These are phyloP conservation scores for Centrapalus pauciflorus DNA, from an alignment of 129 eudicot genomes.

Conservation along the genomic window DNA sequence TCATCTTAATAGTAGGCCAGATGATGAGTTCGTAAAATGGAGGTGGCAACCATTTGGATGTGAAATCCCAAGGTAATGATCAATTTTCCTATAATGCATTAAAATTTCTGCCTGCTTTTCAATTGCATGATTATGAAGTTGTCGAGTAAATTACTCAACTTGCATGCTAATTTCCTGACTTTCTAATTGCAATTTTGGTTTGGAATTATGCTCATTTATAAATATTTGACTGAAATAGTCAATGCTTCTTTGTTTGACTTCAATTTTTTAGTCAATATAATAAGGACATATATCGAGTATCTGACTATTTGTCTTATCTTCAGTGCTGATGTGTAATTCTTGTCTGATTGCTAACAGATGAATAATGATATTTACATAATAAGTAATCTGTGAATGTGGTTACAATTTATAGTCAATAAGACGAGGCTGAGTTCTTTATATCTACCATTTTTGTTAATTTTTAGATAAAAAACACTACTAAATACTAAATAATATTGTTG, in stretches of 20 bases:
- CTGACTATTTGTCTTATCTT: not conserved
- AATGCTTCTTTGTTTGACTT: conserved; percentile 13
- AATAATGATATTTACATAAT: no score
- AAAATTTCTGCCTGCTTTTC: not conserved
- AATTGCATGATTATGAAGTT: conserved; percentile 9
- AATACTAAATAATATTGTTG: no score
- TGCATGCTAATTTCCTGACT: conserved; percentile 2
- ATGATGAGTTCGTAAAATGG: conserved; percentile 63
- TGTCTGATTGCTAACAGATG: no score
- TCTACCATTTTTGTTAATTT: no score
- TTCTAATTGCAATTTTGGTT: not conserved
- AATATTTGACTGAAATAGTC: conserved; percentile 1
- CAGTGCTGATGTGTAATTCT: no score
- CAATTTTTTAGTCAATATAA: not conserved
- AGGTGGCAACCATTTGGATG: conserved; percentile 94
- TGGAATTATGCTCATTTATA: not conserved
- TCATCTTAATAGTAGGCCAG: conserved; percentile 71
- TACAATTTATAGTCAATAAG: no score
- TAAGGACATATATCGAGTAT: not conserved
- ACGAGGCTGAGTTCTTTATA: no score
- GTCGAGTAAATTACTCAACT: not conserved
- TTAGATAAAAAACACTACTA: no score
- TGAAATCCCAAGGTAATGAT: conserved; percentile 71
- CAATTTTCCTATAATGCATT: conserved; percentile 1
- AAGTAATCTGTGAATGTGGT: no score